These are phyloP conservation scores for Zymoseptoria tritici DNA, from an alignment of 2,329 filamentous ascomycete species.

Conservation along the genomic window DNA sequence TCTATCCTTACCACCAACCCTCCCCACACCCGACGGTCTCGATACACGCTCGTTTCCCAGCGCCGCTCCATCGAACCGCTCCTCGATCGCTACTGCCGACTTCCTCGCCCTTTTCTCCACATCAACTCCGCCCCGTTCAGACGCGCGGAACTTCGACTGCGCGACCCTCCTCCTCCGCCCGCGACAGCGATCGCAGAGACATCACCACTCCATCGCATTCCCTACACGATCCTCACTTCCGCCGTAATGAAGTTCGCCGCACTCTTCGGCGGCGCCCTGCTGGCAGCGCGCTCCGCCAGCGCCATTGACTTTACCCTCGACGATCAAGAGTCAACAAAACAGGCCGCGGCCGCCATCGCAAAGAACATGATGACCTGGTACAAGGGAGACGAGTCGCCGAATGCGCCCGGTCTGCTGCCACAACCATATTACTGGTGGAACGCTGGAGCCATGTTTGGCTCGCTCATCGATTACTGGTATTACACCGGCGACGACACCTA, in stretches of 20 bases:
- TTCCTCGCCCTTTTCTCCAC: neutral
- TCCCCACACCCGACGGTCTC: neutral
- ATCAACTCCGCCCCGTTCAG: neutral
- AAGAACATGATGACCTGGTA: slow-evolving; percentile 43
- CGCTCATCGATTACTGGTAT: slow-evolving; percentile 63
- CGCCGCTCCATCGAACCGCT: neutral
- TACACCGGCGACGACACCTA: slow-evolving; percentile 58
- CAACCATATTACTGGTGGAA: slow-evolving; percentile 71
- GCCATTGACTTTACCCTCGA: slow-evolving; percentile 14
- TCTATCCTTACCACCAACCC: neutral
- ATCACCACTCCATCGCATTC: neutral
- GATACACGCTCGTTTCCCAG: neutral
- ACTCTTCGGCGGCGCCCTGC: slow-evolving; percentile 8
- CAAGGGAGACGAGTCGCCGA: slow-evolving; percentile 40
- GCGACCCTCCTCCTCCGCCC: neutral
- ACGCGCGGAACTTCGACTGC: neutral
- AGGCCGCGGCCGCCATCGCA: slow-evolving; percentile 35
- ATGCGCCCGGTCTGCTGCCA: slow-evolving; percentile 50
- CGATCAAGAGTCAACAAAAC: slow-evolving; percentile 33
- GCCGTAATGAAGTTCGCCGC: slow-evolving; percentile 11
- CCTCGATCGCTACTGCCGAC: neutral
- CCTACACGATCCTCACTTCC: neutral
- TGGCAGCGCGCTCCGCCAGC: slow-evolving; percentile 1
- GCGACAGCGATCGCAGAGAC: neutral
- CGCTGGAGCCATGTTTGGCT: slow-evolving; percentile 55